A percentile compares a stretch with the other conserved stretches of the same genome.
These are phyloP conservation scores for Solanum dulcamara DNA, from an alignment of 257 asterid genomes.

Conservation along the genomic window DNA sequence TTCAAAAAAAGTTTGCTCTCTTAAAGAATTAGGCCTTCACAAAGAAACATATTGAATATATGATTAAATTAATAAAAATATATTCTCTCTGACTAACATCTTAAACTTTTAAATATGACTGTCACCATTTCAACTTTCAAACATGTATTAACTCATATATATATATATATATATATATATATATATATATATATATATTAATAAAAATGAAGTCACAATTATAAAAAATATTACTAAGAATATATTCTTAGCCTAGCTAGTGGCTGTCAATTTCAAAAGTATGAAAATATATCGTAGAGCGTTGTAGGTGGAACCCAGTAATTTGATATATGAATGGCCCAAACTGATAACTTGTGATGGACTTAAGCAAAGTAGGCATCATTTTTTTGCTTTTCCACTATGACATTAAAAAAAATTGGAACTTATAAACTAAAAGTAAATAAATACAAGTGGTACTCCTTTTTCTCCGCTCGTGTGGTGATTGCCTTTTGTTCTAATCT, in stretches of 20 bases:
- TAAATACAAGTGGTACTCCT: neutral
- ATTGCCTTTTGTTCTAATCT: slow-evolving; percentile 1
- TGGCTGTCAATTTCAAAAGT: slow-evolving; percentile 6
- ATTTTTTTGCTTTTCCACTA: neutral
- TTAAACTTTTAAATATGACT: neutral
- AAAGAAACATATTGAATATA: neutral
- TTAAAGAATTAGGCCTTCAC: neutral
- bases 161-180: too few relatives aligned
- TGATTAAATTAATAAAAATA: neutral
- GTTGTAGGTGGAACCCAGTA: slow-evolving; percentile 9
- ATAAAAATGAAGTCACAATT: too few relatives aligned
- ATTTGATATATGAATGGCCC: slow-evolving; percentile 7
- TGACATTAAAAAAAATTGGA: neutral
- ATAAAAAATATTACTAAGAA: neutral
- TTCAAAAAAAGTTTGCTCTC: too few relatives aligned
- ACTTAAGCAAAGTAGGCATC: neutral
- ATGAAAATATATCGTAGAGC: neutral
- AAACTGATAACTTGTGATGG: neutral
- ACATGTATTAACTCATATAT: too few relatives aligned
- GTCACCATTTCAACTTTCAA: neutral
- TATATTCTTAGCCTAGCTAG: neutral
- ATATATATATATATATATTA: too few relatives aligned
- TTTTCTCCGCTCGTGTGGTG: slow-evolving; percentile 23
- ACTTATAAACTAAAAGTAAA: slow-evolving; percentile 2
- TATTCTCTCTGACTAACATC: neutral